Base-by-base conservation (phyloP, 176 grass and related monocot genomes). In the Ensete glaucum region DNA sequence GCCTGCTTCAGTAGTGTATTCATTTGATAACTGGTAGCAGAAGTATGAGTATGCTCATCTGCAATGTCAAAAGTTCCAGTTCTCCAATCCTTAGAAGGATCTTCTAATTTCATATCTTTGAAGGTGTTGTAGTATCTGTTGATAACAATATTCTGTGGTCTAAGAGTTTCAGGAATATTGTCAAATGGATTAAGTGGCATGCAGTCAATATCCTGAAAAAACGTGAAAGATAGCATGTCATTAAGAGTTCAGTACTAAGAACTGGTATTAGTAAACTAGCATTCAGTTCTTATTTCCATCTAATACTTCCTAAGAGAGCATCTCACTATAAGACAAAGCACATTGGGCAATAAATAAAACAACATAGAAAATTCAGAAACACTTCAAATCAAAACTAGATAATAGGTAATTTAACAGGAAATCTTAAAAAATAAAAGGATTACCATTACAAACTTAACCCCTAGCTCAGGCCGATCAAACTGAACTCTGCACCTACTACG, bases 121-220 rank as follows among this genome's bases (percentile, higher is more conserved):
- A 91, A 87, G 73, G 82, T 87, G 64, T 54, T 85, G 81, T 77
- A 84, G 58, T 89, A 87, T 79, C 84, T 82, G 16, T 81, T 89
- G n/a, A 69, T 11, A 63, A 60, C 78, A 74, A 89, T 52, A 43
- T 84, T 91, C 79, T 86, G 87, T 56, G 59, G 73, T 85, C 82
- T 89, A 72, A 94, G 80, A 78, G 86, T 72, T 68, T 91, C 88
- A 15, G 95, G 90, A 60, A 94, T 87, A 87, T 94, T 99, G 84
- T 94, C 90, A 43, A 89, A 73, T 52, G 95, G 88, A 82, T 94
- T 84, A 48, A 94, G 73, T 76, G 95, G 88, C 95, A 99, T 94
- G 76, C 95, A 99, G 76, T 99, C 95, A 68, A 99, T 89, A 82
- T 99, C 95, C 95, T 99, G 93, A 74, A 85, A 86, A 50, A 53